A percentile compares a stretch with the other conserved stretches of the same genome.
phyloP scores from a whole-genome alignment of 371 early-diverging fungal species.

The Mortierella sp. region DNA sequence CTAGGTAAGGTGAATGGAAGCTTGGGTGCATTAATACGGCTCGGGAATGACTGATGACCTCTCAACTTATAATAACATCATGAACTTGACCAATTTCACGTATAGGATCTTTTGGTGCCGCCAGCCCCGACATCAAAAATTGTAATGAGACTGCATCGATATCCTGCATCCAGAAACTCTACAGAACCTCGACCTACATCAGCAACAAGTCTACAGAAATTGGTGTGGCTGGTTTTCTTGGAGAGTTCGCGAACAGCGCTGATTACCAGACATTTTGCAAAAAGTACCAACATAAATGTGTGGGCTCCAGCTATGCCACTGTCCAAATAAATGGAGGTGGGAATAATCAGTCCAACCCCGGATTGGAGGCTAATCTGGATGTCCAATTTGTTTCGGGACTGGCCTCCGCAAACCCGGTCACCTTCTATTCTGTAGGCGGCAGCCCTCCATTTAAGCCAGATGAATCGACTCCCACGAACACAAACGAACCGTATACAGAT shows the following conservation, averaged over 20 bases:
- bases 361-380: slow-evolving; percentile 18
- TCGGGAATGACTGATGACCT: too few species aligned
- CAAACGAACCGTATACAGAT: not conserved
- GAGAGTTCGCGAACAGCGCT: slow-evolving; percentile 12
- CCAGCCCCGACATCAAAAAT: not conserved
- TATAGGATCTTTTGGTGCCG: too few species aligned
- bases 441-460: not conserved
- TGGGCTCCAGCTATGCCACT: not conserved
- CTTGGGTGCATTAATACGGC: too few species aligned
- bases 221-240: slow-evolving; percentile 15
- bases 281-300: not conserved
- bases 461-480: not conserved
- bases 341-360: not conserved
- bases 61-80: too few species aligned
- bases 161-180: slow-evolving; percentile 6
- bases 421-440: not conserved
- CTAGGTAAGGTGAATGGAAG: not conserved
- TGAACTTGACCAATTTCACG: too few species aligned
- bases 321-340: not conserved
- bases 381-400: slow-evolving; percentile 4
- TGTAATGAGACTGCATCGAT: not conserved
- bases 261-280: not conserved
- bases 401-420: not conserved
- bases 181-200: not conserved
- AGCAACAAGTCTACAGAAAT: not conserved